Conservation (phyloP, 805 yeast species). For the Yarrowia osloensis region DNA sequence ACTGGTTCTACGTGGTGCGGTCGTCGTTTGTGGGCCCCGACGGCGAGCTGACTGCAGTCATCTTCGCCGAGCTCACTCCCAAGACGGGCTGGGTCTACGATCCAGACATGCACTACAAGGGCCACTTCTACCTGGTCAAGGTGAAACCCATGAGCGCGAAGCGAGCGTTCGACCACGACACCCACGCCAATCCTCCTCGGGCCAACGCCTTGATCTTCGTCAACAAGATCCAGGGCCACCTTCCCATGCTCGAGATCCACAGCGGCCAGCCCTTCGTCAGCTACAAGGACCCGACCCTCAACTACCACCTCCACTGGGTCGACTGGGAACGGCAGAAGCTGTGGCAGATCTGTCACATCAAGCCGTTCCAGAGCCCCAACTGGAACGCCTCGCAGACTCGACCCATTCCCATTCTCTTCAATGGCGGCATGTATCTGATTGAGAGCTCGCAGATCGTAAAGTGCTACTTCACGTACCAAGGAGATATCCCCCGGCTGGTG, state of each 20-base stretch:
- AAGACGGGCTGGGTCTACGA: conserved; percentile 8
- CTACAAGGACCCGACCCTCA: neutral
- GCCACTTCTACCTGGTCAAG: conserved; percentile 7
- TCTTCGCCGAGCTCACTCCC: conserved; percentile 17
- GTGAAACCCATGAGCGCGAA: conserved; percentile 3
- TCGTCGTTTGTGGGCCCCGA: neutral
- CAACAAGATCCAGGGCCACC: neutral
- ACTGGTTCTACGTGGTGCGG: conserved; percentile 20
- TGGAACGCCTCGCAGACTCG: conserved; percentile 18
- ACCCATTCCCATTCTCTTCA: conserved; percentile 14
- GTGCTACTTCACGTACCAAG: neutral
- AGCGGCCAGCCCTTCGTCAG: neutral
- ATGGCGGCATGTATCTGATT: conserved; percentile 16
- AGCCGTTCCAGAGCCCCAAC: neutral
- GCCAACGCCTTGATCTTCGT: neutral
- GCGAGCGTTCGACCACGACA: neutral
- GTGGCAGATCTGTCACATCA: neutral
- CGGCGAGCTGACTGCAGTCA: neutral
- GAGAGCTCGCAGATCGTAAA: neutral
- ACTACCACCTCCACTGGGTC: conserved; percentile 1
- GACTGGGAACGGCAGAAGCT: conserved; percentile 6
- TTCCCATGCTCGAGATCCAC: conserved; percentile 12
- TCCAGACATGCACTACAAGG: conserved; percentile 8
- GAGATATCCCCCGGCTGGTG: neutral
- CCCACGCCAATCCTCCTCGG: neutral